Evolutionary conservation across 495 filamentous ascomycete species (phyloP).

Genomic region (Neurospora sp.): DNA sequence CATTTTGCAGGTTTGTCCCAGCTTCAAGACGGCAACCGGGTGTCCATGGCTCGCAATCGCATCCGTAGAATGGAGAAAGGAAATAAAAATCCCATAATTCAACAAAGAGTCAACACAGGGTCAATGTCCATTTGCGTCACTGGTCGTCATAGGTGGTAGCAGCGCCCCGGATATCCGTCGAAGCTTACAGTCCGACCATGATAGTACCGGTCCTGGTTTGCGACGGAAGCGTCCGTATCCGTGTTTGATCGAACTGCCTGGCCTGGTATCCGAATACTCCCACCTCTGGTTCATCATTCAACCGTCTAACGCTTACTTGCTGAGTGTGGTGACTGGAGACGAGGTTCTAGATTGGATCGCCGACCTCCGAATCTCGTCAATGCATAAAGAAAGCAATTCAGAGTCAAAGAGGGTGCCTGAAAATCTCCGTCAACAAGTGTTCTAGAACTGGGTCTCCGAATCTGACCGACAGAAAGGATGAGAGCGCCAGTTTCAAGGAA

Average conservation of each 20-base stretch:
- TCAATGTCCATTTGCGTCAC: conserved; percentile 5
- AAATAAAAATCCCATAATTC: not conserved
- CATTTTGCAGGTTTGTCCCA: not conserved
- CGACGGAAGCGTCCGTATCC: not conserved
- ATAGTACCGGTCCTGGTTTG: not conserved
- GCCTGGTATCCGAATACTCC: not conserved
- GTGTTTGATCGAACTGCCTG: not conserved
- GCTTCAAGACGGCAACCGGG: not conserved
- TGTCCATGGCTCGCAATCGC: not conserved
- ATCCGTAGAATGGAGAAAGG: not conserved
- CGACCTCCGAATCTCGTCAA: not conserved
- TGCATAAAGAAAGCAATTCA: not conserved
- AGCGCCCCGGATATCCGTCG: not conserved
- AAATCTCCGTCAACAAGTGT: not conserved
- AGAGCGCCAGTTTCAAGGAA: not conserved
- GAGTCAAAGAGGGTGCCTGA: not conserved
- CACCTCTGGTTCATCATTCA: not conserved
- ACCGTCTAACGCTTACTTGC: not conserved
- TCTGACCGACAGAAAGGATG: not conserved
- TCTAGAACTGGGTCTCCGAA: not conserved
- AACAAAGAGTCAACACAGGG: not conserved
- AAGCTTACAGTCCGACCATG: not conserved
- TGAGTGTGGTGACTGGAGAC: not conserved
- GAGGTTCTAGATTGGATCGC: not conserved
- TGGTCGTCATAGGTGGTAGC: conserved; percentile 8